These are phyloP conservation scores for Nissolia schottii DNA, from an alignment of 306 rosid species.

Conservation along the genomic window DNA sequence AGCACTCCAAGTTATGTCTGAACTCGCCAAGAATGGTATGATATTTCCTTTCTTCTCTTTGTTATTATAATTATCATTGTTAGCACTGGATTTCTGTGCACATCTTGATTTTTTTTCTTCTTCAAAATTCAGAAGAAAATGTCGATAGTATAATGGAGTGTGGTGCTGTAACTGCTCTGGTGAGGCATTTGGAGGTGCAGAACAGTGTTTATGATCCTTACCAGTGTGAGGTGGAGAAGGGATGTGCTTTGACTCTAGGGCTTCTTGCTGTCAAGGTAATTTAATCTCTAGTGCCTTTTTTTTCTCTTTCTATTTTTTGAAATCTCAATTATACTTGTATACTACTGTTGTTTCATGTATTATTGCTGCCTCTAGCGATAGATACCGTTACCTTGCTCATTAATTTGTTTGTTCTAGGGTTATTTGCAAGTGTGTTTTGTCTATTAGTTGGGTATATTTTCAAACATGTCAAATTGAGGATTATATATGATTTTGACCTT, in stretches of 20 bases:
- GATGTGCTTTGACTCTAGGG: constrained; percentile 39
- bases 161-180: constrained; percentile 44
- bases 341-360: too few species aligned
- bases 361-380: too few species aligned
- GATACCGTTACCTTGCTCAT: too few species aligned
- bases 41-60: too few species aligned
- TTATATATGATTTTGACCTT: background rate
- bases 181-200: constrained; percentile 30
- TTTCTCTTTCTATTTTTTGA: too few species aligned
- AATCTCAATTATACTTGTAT: background rate
- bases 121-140: constrained; percentile 50
- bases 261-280: constrained; percentile 53
- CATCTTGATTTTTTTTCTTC: too few species aligned
- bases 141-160: constrained; percentile 29
- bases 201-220: background rate
- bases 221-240: constrained; percentile 40
- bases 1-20: background rate
- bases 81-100: too few species aligned
- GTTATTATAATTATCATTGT: background rate
- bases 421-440: background rate
- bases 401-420: background rate
- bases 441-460: background rate
- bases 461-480: background rate
- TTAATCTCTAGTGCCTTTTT: background rate
- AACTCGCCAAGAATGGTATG: constrained; percentile 5